A percentile compares a stretch with the other conserved stretches of the same genome.
phyloP scores from a whole-genome alignment of 768 basidiomycete species.

The Candolleomyces aberdarensis region DNA sequence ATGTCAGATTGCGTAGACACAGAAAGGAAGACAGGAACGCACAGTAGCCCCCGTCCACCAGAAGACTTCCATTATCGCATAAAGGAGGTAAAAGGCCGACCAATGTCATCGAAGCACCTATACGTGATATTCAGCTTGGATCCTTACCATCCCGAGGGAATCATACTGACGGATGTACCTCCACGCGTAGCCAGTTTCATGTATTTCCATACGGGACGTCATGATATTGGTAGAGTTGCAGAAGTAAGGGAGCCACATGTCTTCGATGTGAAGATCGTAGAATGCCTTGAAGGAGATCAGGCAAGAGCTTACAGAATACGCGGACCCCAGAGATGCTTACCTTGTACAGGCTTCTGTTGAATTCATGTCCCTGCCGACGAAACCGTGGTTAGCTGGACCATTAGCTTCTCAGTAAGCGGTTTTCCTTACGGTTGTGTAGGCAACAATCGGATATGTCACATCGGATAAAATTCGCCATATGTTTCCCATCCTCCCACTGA shows the following conservation, averaged over 20 bases:
- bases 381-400: constrained; percentile 8
- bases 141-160: background rate
- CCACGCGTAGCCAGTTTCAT: constrained; percentile 99
- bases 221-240: constrained; percentile 98
- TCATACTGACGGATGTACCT: constrained; percentile 70
- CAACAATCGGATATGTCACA: constrained; percentile 88
- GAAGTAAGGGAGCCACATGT: constrained; percentile 99
- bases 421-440: constrained; percentile 76
- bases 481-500: constrained; percentile 88
- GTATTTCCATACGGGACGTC: constrained; percentile 94
- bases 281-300: constrained; percentile 54
- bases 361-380: constrained; percentile 74
- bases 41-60: constrained; percentile 91
- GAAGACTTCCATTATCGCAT: constrained; percentile 89
- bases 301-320: background rate
- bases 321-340: constrained; percentile 27
- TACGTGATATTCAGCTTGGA: constrained; percentile 5
- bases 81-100: constrained; percentile 93
- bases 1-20: constrained; percentile 5
- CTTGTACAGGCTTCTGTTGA: constrained; percentile 94
- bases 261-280: constrained; percentile 92
- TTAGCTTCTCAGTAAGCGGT: background rate
- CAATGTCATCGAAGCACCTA: constrained; percentile 95
- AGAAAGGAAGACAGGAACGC: constrained; percentile 23
- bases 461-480: constrained; percentile 94